Evolutionary conservation across 2,329 filamentous ascomycete genomes (phyloP).

Genomic region (Fonsecaea multimorphosa): DNA sequence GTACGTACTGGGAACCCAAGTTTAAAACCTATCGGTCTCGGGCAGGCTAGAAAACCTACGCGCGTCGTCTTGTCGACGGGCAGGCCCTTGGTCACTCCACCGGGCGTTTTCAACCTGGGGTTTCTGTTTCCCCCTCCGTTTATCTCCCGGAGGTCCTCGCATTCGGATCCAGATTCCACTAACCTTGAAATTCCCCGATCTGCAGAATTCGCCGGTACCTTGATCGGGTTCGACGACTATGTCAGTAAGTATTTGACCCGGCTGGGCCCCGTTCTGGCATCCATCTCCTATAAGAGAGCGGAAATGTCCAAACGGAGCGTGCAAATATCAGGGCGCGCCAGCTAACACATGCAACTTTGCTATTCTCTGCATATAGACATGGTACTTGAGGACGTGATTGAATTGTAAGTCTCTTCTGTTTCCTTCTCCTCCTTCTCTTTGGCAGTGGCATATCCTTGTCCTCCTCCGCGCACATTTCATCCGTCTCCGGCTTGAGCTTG

Average conservation of each 20-base stretch:
- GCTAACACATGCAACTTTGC: not conserved
- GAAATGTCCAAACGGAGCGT: not conserved
- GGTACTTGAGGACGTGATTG: conserved; percentile 95
- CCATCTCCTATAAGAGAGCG: not conserved
- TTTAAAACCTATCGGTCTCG: not conserved
- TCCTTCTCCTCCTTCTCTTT: not conserved
- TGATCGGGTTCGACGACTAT: conserved; percentile 98
- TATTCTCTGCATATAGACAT: conserved; percentile 70
- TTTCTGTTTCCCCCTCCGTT: conserved; percentile 19
- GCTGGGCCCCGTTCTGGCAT: not conserved
- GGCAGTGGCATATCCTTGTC: too few relatives aligned
- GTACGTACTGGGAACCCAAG: conserved; percentile 56
- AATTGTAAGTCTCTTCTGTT: conserved; percentile 71
- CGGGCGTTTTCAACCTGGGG: not conserved
- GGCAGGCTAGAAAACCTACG: not conserved
- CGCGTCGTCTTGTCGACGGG: not conserved
- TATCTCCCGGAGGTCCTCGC: too few relatives aligned
- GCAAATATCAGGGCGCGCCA: not conserved
- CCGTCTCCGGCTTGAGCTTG: too few relatives aligned
- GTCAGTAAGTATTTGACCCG: conserved; percentile 78
- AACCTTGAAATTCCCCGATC: not conserved
- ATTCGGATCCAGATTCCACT: not conserved
- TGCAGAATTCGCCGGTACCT: conserved; percentile 90
- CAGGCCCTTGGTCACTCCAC: too few relatives aligned
- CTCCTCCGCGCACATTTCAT: too few relatives aligned